These are phyloP conservation scores for Hygrocybe punicea DNA, from an alignment of 768 basidiomycete species.

Conservation along the genomic window DNA sequence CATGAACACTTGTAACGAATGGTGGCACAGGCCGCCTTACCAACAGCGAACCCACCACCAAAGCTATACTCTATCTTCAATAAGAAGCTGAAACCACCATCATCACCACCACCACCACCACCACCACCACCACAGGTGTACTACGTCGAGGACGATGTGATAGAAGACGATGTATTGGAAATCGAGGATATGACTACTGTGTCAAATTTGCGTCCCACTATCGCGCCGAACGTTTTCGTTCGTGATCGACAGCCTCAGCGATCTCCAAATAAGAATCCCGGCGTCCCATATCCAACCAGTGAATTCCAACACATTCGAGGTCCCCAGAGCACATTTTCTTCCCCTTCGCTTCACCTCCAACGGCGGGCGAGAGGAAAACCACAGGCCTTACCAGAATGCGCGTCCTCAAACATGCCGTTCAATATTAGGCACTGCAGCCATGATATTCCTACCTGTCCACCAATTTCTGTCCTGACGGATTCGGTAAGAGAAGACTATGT, in stretches of 20 bases:
- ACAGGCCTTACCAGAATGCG: neutral
- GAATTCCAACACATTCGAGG: slow-evolving; percentile 62
- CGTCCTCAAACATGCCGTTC: neutral
- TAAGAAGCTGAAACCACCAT: neutral
- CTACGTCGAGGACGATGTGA: neutral
- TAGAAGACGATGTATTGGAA: neutral
- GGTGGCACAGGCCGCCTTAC: neutral
- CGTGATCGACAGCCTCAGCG: slow-evolving; percentile 14
- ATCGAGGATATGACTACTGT: no score
- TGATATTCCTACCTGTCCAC: neutral
- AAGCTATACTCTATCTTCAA: neutral
- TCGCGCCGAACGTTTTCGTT: neutral
- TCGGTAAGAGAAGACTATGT: slow-evolving; percentile 15
- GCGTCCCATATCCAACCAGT: slow-evolving; percentile 47
- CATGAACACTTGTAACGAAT: neutral
- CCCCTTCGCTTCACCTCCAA: neutral
- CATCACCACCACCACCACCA: no score
- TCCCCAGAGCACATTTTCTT: slow-evolving; percentile 32
- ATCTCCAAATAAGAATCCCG: neutral
- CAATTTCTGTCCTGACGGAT: slow-evolving; percentile 5
- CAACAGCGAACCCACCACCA: neutral
- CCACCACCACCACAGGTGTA: neutral
- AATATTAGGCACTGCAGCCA: neutral
- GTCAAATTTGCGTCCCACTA: no score
- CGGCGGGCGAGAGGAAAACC: neutral